phyloP scores from a whole-genome alignment of 2,329 filamentous ascomycete species.

The Pseudohalonectria lignicola region DNA sequence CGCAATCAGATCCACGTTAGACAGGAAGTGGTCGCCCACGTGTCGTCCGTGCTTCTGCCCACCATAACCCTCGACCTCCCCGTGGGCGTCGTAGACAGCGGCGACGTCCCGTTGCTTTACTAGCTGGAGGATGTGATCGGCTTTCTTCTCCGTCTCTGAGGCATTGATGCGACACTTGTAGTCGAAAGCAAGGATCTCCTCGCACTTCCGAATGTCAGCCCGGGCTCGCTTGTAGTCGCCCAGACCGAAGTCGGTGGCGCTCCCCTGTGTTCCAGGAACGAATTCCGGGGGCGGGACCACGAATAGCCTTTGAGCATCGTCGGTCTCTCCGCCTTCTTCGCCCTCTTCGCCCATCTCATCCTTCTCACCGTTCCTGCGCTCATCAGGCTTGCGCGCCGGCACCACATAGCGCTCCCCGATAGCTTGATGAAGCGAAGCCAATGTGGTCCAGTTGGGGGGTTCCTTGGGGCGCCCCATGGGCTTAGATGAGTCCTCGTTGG shows the following conservation, averaged over 20 bases:
- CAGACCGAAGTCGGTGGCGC: neutral
- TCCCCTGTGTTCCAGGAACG: neutral
- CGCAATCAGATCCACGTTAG: conserved; percentile 41
- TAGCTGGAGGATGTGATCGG: conserved; percentile 26
- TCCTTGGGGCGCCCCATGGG: neutral
- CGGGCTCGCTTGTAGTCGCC: conserved; percentile 19
- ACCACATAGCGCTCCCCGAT: neutral
- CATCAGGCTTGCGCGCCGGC: neutral
- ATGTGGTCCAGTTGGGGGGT: conserved; percentile 2
- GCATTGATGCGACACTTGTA: conserved; percentile 19
- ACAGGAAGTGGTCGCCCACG: conserved; percentile 46
- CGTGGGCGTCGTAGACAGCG: conserved; percentile 22
- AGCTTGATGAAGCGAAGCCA: conserved; percentile 1
- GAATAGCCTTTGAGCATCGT: no score
- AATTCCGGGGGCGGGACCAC: no score
- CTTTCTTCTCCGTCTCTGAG: conserved; percentile 21
- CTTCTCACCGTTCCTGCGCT: neutral
- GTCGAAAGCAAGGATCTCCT: conserved; percentile 29
- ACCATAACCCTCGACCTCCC: conserved; percentile 21
- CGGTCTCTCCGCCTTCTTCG: no score
- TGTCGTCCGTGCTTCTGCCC: conserved; percentile 34
- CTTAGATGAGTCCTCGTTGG: no score
- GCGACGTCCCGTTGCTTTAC: conserved; percentile 24
- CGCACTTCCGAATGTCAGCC: conserved; percentile 15
- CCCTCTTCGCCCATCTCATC: no score